Evolutionary conservation across 768 basidiomycete genomes (phyloP), one percentile per base, ranked within the genome.

Genomic region (Rhodocollybia butyracea): DNA sequence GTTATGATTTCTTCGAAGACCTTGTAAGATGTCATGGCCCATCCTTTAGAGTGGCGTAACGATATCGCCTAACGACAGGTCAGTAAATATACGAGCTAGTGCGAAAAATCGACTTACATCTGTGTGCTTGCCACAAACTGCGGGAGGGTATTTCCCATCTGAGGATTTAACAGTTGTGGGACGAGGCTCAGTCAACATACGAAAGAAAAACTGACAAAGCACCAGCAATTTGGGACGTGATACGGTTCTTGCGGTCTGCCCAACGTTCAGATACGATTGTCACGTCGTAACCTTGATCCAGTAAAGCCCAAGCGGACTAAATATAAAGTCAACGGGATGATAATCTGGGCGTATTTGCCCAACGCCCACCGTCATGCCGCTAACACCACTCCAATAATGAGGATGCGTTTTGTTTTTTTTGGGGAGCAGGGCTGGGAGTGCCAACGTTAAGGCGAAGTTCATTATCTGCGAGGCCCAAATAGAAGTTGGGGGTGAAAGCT

Each of bases 131-230:
- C 73, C 73, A 56, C 73, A 73, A 19, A 74, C 73, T 3, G 73
- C 73, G 17, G 73, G 72, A 1, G 72, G 72, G 58, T 65, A 73
- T 54, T 74, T n/a, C 73, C 73, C 73, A 73, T 21, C 68, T 68
- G 13, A 48, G 40, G 19, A 46, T 43, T 48, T 31, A 42, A 34
- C 36, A 56, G 40, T 15, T 7, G 34, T 21, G 27, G 47, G n/a
- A 50, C 29, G 21, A 26, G 36, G 3, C 30, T 43, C n/a, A n/a
- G 15, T 11, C 19, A 17, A 24, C 12, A 2, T 27, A n/a, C 3
- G 31, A 12, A 3, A 30, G 19, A 22, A 38, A 42, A 17, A 58
- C 66, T 56, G 59, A 68, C 67, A 70, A 53, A 5, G 66, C 66
- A 13, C 65, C 65, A 39, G 65, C 64, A 26, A 66, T 65, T 43